A percentile compares a stretch with the other conserved stretches of the same genome.
Conservation (phyloP, 2,329 filamentous ascomycete genomes). For the Podosphaera fusca region DNA sequence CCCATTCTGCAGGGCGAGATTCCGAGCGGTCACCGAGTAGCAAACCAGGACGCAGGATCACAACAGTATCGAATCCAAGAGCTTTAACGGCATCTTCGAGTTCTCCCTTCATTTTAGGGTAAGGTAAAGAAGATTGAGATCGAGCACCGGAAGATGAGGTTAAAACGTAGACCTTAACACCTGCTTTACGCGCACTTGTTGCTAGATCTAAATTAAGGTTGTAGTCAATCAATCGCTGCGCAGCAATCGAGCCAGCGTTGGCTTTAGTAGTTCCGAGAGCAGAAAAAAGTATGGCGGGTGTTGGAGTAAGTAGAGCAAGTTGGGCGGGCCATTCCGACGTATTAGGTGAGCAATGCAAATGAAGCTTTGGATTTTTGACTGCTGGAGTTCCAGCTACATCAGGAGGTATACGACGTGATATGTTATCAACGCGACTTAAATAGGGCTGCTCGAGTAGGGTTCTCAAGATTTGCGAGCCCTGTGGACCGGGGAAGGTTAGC, state of each 20-base stretch:
- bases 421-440: conserved; percentile 29
- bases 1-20: conserved; percentile 31
- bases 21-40: conserved; percentile 50
- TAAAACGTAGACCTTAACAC: conserved; percentile 40
- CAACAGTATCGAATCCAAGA: conserved; percentile 52
- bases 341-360: conserved; percentile 43
- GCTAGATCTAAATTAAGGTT: conserved; percentile 67
- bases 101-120: conserved; percentile 59
- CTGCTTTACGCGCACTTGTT: conserved; percentile 46
- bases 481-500: background rate
- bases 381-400: conserved; percentile 21
- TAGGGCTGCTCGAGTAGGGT: conserved; percentile 31
- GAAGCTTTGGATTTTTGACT: conserved; percentile 29
- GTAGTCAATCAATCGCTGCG: conserved; percentile 73
- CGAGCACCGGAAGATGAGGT: conserved; percentile 21
- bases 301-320: conserved; percentile 30
- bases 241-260: conserved; percentile 49
- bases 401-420: conserved; percentile 41
- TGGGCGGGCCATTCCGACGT: conserved; percentile 41
- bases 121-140: conserved; percentile 29
- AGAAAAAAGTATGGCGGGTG: conserved; percentile 47
- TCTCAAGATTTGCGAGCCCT: conserved; percentile 50
- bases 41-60: conserved; percentile 56
- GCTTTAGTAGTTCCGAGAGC: conserved; percentile 60
- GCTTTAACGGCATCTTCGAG: conserved; percentile 56